Evolutionary conservation across 257 asterid genomes (phyloP).

Genomic region (Solanum dulcamara): DNA sequence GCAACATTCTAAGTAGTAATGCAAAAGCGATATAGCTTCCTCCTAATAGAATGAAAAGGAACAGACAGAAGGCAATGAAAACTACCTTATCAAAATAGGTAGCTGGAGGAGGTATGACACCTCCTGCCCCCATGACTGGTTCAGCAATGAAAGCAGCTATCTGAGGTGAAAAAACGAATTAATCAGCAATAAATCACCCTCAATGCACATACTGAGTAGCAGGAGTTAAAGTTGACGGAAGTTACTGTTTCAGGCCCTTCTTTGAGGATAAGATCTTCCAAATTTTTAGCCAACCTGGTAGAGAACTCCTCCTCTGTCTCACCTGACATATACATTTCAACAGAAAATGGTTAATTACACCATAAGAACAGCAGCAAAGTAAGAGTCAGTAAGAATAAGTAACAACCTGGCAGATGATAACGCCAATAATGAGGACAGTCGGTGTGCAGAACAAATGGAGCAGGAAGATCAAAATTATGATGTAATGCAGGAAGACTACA

Average conservation of each 20-base stretch:
- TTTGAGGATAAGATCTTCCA: constrained; percentile 85
- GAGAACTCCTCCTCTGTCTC: constrained; percentile 94
- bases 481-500: constrained; percentile 79
- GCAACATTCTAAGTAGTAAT: not conserved
- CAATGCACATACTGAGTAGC: not conserved
- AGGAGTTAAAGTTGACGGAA: not conserved
- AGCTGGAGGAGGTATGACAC: constrained; percentile 91
- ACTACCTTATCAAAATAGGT: constrained; percentile 83
- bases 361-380: not conserved
- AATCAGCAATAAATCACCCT: not conserved
- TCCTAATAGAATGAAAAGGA: not conserved
- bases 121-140: constrained; percentile 99
- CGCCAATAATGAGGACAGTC: constrained; percentile 99
- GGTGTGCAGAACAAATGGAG: constrained; percentile 78
- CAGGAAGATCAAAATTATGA: constrained; percentile 84
- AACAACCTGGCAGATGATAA: constrained; percentile 74
- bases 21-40: not conserved
- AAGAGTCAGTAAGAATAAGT: not conserved
- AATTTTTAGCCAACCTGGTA: constrained; percentile 77
- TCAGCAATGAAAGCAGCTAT: constrained; percentile 95
- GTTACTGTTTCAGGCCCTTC: constrained; percentile 97
- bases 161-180: constrained; percentile 23
- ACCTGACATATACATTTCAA: constrained; percentile 24
- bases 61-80: not conserved
- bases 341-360: not conserved